Evolutionary conservation across 345 rosid genomes (phyloP).

Genomic region (Dimocarpus longan): DNA sequence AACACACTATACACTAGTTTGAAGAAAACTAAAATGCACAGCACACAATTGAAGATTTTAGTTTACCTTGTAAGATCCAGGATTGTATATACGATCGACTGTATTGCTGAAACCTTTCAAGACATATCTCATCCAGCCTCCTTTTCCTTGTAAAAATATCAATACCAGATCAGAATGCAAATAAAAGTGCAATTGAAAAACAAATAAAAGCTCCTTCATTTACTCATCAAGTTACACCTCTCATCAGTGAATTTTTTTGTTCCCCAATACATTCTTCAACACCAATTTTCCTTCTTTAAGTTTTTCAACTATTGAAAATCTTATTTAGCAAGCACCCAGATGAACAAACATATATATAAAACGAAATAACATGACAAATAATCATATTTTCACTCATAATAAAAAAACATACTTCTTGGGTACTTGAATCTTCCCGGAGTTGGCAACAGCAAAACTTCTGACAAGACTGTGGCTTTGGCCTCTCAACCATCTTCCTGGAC

Average conservation of each 20-base stretch:
- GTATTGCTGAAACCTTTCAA: conserved; percentile 87
- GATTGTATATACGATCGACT: conserved; percentile 84
- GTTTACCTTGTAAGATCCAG: conserved; percentile 88
- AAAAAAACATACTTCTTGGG: conserved; percentile 52
- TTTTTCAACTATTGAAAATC: background rate
- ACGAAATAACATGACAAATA: background rate
- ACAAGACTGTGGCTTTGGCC: conserved; percentile 28
- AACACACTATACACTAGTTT: background rate
- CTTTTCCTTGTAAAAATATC: conserved; percentile 48
- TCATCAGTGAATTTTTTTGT: background rate
- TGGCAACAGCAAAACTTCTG: conserved; percentile 56
- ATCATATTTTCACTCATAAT: background rate
- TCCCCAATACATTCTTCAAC: background rate
- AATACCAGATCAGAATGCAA: background rate
- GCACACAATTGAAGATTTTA: conserved; percentile 18
- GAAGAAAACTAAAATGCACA: background rate
- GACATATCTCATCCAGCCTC: conserved; percentile 92
- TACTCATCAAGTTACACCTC: background rate
- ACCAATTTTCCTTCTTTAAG: background rate
- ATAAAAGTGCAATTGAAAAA: background rate
- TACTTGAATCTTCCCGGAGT: conserved; percentile 50
- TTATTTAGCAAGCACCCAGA: background rate
- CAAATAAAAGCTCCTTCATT: background rate
- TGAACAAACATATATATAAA: background rate
- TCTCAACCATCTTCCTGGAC: conserved; percentile 48